Evolutionary conservation across 352 stramenopile species (phyloP), one percentile per base, ranked within the genome.

Genomic region (Stramenopiles sp.): DNA sequence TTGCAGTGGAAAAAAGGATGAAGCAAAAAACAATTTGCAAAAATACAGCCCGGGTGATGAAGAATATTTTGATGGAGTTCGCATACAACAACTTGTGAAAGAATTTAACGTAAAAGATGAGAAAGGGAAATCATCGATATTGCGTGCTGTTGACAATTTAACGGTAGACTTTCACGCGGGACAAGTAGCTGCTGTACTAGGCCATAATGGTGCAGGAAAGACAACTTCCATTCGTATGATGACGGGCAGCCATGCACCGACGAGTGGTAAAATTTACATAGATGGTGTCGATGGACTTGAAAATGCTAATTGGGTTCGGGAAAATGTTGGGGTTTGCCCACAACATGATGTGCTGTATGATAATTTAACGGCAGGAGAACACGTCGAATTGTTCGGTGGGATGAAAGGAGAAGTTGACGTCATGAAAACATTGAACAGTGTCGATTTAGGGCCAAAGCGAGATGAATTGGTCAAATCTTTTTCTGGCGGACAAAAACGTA

Each of bases 401-500:
- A 81, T 85, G 0, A 79, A 80, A 29, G 73, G 80, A 0, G 65
- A 84, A 0, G 23, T 95, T 4, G 77, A 90, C 31, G 63, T 97
- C 6, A 74, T 81, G 30, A 84, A 89, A 32, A 90, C 92, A 63
- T 92, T 96, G 78, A 74, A 86, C 1, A 83, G 95, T 79, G 84
- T 97, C 80, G 92, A 93, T 73, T 82, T 95, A 20, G 79, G 1
- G 81, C 86, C 79, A 94, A 7, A 13, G 4, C 31, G 7, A 31
- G 13, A 76, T 33, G 7, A 33, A 7, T 20, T 13, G 13, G 4
- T 4, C 13, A 13, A 7, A 13, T 13, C 4, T 23, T 82, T 95
- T 33, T 94, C 87, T 53, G 94, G 94, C 30, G 93, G 92, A 43
- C 98, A 98, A 87, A 99, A 98, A 83, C 90, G 96, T 76, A 98